Evolutionary conservation across 352 stramenopile genomes (phyloP).

Genomic region (Globisporangium spiculum): DNA sequence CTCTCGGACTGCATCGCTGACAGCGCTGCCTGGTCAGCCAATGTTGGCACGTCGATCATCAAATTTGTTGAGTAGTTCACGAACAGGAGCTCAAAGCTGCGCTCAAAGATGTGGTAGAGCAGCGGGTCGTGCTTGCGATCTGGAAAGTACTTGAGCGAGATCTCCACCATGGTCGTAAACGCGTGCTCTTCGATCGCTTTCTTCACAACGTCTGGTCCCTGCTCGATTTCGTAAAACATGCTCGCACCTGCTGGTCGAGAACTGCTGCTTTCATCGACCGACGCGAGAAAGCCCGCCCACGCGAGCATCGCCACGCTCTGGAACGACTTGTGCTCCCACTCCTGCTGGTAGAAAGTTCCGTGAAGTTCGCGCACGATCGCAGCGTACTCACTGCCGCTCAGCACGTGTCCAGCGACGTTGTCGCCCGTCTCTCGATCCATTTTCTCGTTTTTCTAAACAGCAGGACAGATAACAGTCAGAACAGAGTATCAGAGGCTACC

Average conservation of each 20-base stretch:
- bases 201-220: slow-evolving; percentile 53
- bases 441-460: slow-evolving; percentile 42
- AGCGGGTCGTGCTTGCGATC: slow-evolving; percentile 70
- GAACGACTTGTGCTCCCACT: slow-evolving; percentile 66
- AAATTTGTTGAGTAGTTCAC: slow-evolving; percentile 71
- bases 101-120: slow-evolving; percentile 69
- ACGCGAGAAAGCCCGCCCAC: slow-evolving; percentile 62
- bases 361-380: slow-evolving; percentile 61
- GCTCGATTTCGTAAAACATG: slow-evolving; percentile 59
- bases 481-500: neutral
- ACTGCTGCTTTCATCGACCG: slow-evolving; percentile 28
- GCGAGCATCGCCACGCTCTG: slow-evolving; percentile 77
- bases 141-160: slow-evolving; percentile 73
- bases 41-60: slow-evolving; percentile 76
- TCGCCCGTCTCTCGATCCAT: slow-evolving; percentile 65
- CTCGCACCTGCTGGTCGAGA: slow-evolving; percentile 21
- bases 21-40: slow-evolving; percentile 63
- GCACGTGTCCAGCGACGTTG: slow-evolving; percentile 33
- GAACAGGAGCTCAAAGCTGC: slow-evolving; percentile 67
- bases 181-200: slow-evolving; percentile 61
- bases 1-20: slow-evolving; percentile 67
- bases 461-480: neutral
- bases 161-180: slow-evolving; percentile 67
- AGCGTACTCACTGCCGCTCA: slow-evolving; percentile 44
- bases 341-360: slow-evolving; percentile 50